Base-by-base conservation (phyloP, 768 basidiomycete genomes). In the Rubroboletus pulcherrimus region DNA sequence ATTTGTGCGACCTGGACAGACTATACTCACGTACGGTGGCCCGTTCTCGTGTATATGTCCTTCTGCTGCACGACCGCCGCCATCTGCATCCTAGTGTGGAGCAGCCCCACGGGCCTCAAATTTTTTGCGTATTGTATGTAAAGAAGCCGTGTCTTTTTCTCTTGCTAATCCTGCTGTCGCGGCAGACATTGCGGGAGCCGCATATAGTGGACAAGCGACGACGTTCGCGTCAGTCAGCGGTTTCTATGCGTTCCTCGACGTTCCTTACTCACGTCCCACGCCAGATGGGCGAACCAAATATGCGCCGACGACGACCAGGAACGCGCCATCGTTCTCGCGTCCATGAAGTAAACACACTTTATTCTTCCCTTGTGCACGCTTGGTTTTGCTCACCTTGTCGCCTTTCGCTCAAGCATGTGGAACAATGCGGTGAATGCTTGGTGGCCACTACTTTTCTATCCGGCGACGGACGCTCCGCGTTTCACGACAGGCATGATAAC, bases 201-300 rank as follows among this genome's bases (percentile, higher is more conserved):
- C 85, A 7, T 91, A 85, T 63, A 79, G 86, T 0, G 87, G 88
- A 10, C 89, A 90, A 65, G 89, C 87, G 7, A 83, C 81, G 17
- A 91, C 87, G 26, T 89, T 90, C 63, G 84, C 85, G 80, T 85
- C 59, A 51, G 81, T 74, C 19, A 31, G 34, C 46, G 15, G 26
- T 26, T 26, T 15, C 43, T 35, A 31, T 33, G 38, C 15, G 21
- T 46, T 26, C 40, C 34, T 33, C 31, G 4, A 17, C 24, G 10
- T n/a, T 48, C 37, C 10, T 47, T 35, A 45, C 57, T 58, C 44
- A 56, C 26, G 10, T 5, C 37, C 21, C 57, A 24, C 51, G 19
- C 59, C 59, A 84, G 83, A 14, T 89, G 89, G 89, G 86, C 87
- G n/a, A 91, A 91, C 67, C 84, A 87, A 64, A 79, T 87, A 49